Evolutionary conservation across 345 rosid species (phyloP).

Genomic region (Brassica rapa): DNA sequence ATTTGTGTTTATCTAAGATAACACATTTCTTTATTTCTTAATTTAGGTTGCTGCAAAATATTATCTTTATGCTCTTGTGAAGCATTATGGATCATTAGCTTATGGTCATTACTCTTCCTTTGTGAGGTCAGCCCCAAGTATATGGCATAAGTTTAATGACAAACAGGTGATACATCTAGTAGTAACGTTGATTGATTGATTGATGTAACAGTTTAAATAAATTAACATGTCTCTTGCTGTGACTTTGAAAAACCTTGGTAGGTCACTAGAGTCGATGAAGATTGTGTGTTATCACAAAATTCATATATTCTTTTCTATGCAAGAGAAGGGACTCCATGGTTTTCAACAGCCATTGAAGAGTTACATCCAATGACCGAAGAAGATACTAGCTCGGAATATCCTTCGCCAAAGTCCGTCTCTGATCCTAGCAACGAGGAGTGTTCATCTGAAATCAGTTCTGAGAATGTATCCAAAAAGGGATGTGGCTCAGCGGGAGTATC

Average conservation of each 20-base stretch:
- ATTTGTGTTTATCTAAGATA: background rate
- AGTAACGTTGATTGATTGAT: background rate
- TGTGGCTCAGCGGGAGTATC: constrained; percentile 26
- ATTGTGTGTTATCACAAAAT: constrained; percentile 58
- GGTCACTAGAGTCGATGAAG: constrained; percentile 60
- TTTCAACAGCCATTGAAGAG: constrained; percentile 54
- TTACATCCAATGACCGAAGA: constrained; percentile 30
- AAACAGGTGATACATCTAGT: constrained; percentile 44
- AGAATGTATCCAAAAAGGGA: constrained; percentile 35
- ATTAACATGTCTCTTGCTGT: constrained; percentile 6
- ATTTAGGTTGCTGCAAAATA: constrained; percentile 58
- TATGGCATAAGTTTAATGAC: constrained; percentile 79
- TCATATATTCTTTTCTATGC: constrained; percentile 87
- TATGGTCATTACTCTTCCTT: constrained; percentile 76
- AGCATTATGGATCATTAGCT: constrained; percentile 63
- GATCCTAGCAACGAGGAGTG: constrained; percentile 46
- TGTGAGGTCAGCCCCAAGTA: constrained; percentile 64
- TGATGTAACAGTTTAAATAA: background rate
- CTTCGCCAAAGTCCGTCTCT: constrained; percentile 75
- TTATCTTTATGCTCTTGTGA: constrained; percentile 74
- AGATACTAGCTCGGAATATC: constrained; percentile 25
- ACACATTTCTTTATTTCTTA: background rate
- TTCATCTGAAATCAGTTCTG: constrained; percentile 34
- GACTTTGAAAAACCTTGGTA: constrained; percentile 36
- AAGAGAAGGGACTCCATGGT: constrained; percentile 72